These are phyloP conservation scores for Wallacemonas sp. DNA, from an alignment of 208 protist genomes.

Conservation along the genomic window DNA sequence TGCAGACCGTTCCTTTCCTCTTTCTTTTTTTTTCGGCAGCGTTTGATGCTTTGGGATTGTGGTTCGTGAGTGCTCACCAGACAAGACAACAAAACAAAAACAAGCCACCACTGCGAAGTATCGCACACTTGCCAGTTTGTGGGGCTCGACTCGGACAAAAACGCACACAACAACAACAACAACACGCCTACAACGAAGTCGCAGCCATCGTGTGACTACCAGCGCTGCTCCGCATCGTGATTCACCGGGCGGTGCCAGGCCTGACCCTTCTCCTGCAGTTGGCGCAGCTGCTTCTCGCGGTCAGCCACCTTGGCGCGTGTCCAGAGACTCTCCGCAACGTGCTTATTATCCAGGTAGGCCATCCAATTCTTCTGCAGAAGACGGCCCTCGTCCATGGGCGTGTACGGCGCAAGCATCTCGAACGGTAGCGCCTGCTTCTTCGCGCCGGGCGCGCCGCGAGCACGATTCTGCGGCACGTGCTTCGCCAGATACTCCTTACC, in stretches of 20 bases:
- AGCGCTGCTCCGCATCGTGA: constrained; percentile 54
- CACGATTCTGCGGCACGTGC: constrained; percentile 67
- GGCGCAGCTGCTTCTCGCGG: constrained; percentile 72
- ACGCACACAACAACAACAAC: constrained; percentile 18
- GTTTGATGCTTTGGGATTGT: no score
- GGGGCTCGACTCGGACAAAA: no score
- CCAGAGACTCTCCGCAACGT: constrained; percentile 90
- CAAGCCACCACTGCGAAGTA: no score
- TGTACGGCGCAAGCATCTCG: constrained; percentile 85
- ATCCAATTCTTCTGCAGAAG: constrained; percentile 89
- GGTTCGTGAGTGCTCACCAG: no score
- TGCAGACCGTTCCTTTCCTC: no score
- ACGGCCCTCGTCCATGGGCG: constrained; percentile 86
- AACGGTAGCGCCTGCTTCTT: constrained; percentile 70
- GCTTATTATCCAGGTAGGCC: constrained; percentile 92
- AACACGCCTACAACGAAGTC: no score
- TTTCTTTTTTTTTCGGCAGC: no score
- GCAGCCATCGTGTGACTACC: constrained; percentile 44
- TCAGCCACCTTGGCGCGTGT: constrained; percentile 81
- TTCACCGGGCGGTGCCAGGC: constrained; percentile 90
- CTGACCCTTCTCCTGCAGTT: constrained; percentile 78
- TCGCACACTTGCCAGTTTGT: no score
- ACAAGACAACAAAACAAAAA: no score
- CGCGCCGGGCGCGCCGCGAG: constrained; percentile 80
- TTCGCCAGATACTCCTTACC: constrained; percentile 86